Evolutionary conservation across 176 grass and related monocot genomes (phyloP).

Genomic region (Carex scoparia): DNA sequence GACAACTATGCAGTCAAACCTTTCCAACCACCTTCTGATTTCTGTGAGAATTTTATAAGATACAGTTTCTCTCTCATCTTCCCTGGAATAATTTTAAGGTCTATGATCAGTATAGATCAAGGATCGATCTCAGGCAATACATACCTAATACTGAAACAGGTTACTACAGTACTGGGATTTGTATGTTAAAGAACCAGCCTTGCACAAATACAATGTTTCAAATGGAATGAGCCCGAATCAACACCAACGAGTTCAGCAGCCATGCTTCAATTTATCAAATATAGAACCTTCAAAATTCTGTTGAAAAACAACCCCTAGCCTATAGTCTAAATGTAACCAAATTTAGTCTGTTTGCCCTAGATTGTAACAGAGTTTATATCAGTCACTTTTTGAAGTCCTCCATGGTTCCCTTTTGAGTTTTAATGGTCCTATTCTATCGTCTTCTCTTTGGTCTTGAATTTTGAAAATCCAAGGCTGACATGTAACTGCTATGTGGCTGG

Average conservation of each 20-base stretch:
- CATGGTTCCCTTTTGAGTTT: not conserved
- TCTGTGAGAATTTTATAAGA: slow-evolving; percentile 66
- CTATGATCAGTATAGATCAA: not conserved
- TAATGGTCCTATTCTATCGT: not conserved
- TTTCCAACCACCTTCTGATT: slow-evolving; percentile 82
- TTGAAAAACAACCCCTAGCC: not conserved
- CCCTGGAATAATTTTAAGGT: slow-evolving; percentile 27
- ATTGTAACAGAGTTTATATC: not conserved
- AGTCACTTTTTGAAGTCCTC: not conserved
- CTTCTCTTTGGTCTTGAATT: not conserved
- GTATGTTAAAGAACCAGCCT: not conserved
- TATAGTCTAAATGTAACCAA: not conserved
- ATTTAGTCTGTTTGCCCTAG: not conserved
- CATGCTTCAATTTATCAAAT: not conserved
- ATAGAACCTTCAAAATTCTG: not conserved
- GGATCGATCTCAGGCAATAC: not conserved
- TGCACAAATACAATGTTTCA: not conserved
- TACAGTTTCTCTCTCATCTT: slow-evolving; percentile 54
- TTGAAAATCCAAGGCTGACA: not conserved
- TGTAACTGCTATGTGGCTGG: not conserved
- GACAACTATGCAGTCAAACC: slow-evolving; percentile 92
- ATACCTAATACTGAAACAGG: not conserved
- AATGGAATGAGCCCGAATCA: not conserved
- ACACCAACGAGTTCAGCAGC: not conserved
- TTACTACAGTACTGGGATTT: not conserved